phyloP scores from a whole-genome alignment of 306 rosid species.

The Mimosa pudica region DNA sequence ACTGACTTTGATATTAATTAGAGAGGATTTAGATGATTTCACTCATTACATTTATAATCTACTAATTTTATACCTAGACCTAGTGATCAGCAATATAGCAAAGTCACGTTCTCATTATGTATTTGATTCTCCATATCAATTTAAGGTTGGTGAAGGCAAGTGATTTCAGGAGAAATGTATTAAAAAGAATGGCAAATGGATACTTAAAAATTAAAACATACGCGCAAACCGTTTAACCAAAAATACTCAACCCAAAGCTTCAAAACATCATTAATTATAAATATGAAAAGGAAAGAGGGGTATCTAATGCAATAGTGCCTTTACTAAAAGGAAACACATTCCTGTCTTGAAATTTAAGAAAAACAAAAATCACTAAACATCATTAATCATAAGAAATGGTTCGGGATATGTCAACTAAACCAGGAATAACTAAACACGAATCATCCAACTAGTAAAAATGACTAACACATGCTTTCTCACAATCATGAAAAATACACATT shows the following conservation, averaged over 20 bases:
- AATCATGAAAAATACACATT: too few species aligned
- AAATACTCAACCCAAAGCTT: slow-evolving; percentile 36
- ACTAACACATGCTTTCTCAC: too few species aligned
- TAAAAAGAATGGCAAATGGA: background rate
- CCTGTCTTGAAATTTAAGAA: slow-evolving; percentile 9
- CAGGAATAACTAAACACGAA: background rate
- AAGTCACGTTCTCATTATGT: background rate
- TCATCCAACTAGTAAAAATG: background rate
- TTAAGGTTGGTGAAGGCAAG: background rate
- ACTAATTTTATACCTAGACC: too few species aligned
- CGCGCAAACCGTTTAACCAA: background rate
- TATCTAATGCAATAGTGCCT: background rate
- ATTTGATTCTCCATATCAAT: background rate
- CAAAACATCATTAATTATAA: slow-evolving; percentile 22
- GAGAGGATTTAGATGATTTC: too few species aligned
- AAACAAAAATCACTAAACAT: background rate
- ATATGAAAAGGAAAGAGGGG: slow-evolving; percentile 23
- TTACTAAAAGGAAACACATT: slow-evolving; percentile 28
- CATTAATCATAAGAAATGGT: background rate
- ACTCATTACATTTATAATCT: too few species aligned
- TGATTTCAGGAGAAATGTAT: background rate
- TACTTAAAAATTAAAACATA: background rate
- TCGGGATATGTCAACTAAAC: background rate
- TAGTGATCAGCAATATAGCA: too few species aligned
- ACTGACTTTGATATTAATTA: background rate